Base-by-base conservation (phyloP, 768 basidiomycete genomes). In the Mycena polygramma region DNA sequence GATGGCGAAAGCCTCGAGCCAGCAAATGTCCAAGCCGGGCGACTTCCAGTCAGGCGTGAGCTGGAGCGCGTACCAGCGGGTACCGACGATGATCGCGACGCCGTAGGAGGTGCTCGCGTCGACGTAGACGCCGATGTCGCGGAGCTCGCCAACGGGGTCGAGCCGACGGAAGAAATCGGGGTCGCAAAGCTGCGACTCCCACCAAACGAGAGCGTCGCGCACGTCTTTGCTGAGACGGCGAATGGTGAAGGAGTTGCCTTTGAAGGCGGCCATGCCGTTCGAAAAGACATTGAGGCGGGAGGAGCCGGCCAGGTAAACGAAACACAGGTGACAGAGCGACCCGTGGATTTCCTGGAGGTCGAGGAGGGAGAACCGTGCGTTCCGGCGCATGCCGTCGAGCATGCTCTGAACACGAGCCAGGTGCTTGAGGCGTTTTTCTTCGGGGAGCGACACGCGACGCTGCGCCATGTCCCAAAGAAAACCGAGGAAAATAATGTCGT, bases 391-490 rank as follows among this genome's bases (percentile, higher is more conserved):
- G n/a, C 30, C 59, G 7, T 24, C 45, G 4, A 63, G 24, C 57
- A 58, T 52, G 0, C n/a, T 20, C 0, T 2, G 2, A 0, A 69
- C 48, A 4, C 71, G 63, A 2, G 43, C 55, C 2, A 76, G 63
- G 55, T 75, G 75, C 46, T 80, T 81, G 10, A 66, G 10, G 0
- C 73, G 73, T 68, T 82, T 82, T 20, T 61, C 22, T 24, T 77
- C 68, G 1, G 78, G 77, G 0, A 82, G 70, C 2, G 72, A 68
- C 10, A 81, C 78, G 2, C 69, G 64, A 15, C 71, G 70, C 7
- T 39, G 37, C 7, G 49, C 41, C 11, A 82, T 43, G 59, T 80
- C 72, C 81, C 80, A 82, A 10, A 59, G 39, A 62, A 81, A 78
- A 7, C 81, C 80, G 15, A 79, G 57, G 61, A 79, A 83, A 0